A percentile compares a stretch with the other conserved stretches of the same genome.
These are phyloP conservation scores for Rubia peregrina DNA, from an alignment of 305 asterid species.

Conservation along the genomic window DNA sequence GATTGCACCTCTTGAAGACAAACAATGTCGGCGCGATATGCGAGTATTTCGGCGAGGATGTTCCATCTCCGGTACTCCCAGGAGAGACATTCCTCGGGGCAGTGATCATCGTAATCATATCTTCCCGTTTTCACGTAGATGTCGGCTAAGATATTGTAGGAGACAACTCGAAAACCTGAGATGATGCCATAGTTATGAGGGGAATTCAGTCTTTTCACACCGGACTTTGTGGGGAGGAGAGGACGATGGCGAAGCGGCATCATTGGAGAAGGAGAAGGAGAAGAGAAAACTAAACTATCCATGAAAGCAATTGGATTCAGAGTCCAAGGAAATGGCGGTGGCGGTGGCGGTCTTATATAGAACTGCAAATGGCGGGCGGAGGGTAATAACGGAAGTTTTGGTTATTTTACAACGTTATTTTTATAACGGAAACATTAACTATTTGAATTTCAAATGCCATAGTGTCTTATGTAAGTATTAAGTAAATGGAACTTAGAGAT, in stretches of 20 bases:
- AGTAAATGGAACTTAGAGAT: too few relatives aligned
- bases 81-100: neutral
- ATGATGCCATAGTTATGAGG: neutral
- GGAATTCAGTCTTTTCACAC: neutral
- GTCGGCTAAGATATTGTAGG: conserved; percentile 3
- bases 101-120: neutral
- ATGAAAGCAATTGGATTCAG: too few relatives aligned
- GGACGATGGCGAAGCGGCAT: neutral
- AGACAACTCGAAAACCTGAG: neutral
- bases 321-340: too few relatives aligned
- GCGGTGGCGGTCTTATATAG: too few relatives aligned
- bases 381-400: too few relatives aligned
- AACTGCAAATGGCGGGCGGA: too few relatives aligned
- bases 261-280: neutral
- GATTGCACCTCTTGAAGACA: conserved; percentile 25
- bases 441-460: too few relatives aligned
- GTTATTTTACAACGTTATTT: too few relatives aligned
- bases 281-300: too few relatives aligned
- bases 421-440: too few relatives aligned
- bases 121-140: neutral
- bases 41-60: conserved; percentile 4
- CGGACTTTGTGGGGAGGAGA: neutral
- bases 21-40: conserved; percentile 16
- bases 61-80: conserved; percentile 13
- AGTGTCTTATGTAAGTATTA: too few relatives aligned